Conservation (phyloP, 108 stramenopile species). For the Aurantiochytrium sp. region DNA sequence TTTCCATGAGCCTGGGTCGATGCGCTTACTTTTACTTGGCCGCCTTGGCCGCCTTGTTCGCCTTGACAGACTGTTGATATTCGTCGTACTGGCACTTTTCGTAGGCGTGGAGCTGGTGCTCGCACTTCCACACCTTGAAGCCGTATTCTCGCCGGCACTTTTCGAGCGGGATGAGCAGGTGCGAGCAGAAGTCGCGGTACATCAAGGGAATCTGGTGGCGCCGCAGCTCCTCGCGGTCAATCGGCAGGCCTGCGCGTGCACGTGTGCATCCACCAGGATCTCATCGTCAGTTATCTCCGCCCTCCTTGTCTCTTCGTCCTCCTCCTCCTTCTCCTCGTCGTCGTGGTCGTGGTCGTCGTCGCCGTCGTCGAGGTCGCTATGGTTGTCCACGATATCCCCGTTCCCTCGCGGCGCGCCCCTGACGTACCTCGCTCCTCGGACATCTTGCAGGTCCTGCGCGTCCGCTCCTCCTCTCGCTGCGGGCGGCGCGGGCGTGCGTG, state of each 20-base stretch:
- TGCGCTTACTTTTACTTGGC: no score
- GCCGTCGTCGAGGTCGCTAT: no score
- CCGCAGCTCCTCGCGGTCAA: neutral
- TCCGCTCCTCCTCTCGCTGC: no score
- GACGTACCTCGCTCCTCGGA: neutral
- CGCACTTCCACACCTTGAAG: neutral
- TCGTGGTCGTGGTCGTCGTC: no score
- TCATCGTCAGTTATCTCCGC: no score
- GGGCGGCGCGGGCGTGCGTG: neutral
- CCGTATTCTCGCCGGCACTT: neutral
- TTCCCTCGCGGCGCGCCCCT: no score
- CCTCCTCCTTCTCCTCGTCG: no score
- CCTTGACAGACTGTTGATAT: neutral
- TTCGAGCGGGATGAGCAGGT: conserved; percentile 23
- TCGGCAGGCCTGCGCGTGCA: neutral
- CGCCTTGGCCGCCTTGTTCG: neutral
- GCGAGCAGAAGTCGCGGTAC: neutral
- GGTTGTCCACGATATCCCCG: no score
- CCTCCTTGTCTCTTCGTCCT: no score
- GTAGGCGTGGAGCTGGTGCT: neutral
- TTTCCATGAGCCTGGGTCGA: no score
- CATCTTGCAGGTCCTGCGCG: no score
- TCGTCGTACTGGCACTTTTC: conserved; percentile 27
- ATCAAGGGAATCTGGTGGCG: neutral
- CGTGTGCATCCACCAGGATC: no score